phyloP scores from a whole-genome alignment of 73 alveolate genomes.

The Paramecium sonneborni region DNA sequence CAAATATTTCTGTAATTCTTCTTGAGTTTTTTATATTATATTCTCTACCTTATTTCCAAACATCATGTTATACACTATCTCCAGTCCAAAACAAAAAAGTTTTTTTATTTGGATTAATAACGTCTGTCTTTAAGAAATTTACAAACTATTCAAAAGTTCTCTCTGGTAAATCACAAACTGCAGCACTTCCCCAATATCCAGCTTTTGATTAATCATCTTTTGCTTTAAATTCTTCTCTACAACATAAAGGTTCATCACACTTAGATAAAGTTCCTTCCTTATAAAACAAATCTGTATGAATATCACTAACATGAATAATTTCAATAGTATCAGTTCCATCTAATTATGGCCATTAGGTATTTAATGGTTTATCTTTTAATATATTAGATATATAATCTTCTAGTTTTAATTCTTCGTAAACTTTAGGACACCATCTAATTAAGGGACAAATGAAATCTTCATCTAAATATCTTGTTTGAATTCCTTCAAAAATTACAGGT shows the following conservation, averaged over 20 bases:
- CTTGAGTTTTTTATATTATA: conserved; percentile 45
- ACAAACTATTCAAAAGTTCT: conserved; percentile 76
- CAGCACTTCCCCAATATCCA: conserved; percentile 79
- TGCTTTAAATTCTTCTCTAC: conserved; percentile 71
- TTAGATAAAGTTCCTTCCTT: conserved; percentile 75
- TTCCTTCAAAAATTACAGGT: conserved; percentile 46
- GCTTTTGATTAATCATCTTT: conserved; percentile 67
- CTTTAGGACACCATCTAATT: conserved; percentile 56
- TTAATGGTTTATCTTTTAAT: conserved; percentile 42
- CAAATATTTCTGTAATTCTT: conserved; percentile 35
- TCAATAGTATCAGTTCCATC: conserved; percentile 66
- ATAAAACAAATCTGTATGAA: conserved; percentile 80
- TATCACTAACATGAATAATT: conserved; percentile 82
- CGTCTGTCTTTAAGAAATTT: conserved; percentile 68
- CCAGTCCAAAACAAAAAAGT: conserved; percentile 83
- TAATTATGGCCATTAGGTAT: conserved; percentile 33
- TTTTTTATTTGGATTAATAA: conserved; percentile 70
- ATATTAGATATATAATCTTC: conserved; percentile 40
- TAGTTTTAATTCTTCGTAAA: conserved; percentile 19
- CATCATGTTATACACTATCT: conserved; percentile 78
- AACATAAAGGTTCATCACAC: conserved; percentile 78
- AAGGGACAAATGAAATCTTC: conserved; percentile 61
- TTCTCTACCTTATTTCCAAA: conserved; percentile 80
- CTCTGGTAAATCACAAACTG: conserved; percentile 79
- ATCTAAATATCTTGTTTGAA: conserved; percentile 50